These are phyloP conservation scores for Gelatoporia subvermispora DNA, from an alignment of 768 basidiomycete genomes.

Conservation along the genomic window DNA sequence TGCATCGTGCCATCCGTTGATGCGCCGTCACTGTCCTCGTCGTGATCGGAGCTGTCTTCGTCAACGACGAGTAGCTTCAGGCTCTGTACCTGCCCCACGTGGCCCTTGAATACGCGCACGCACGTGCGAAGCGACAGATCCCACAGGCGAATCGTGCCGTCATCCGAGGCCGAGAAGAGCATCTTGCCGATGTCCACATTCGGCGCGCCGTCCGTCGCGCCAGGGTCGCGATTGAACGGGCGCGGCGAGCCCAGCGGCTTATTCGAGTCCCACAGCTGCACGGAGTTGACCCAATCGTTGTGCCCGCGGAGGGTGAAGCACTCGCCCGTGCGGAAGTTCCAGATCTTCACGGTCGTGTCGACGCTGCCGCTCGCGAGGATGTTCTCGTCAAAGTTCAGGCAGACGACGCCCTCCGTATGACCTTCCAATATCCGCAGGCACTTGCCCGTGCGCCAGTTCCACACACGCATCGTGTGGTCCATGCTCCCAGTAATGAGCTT, in stretches of 20 bases:
- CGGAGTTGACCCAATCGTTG: conserved; percentile 93
- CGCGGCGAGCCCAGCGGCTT: conserved; percentile 9
- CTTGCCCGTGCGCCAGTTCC: conserved; percentile 90
- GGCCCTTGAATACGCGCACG: conserved; percentile 79
- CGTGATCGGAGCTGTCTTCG: conserved; percentile 35
- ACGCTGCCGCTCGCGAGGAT: conserved; percentile 90
- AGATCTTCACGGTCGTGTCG: conserved; percentile 91
- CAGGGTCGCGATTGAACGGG: neutral
- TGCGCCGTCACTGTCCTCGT: conserved; percentile 17
- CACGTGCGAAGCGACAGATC: conserved; percentile 79
- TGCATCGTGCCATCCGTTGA: no score
- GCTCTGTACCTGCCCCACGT: conserved; percentile 93
- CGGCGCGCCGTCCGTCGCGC: conserved; percentile 17
- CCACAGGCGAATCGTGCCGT: conserved; percentile 91
- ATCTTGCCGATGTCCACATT: conserved; percentile 83
- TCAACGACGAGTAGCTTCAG: conserved; percentile 73
- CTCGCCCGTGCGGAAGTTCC: conserved; percentile 89
- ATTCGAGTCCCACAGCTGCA: conserved; percentile 83
- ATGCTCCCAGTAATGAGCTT: conserved; percentile 95
- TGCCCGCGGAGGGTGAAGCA: conserved; percentile 94
- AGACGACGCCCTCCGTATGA: conserved; percentile 88
- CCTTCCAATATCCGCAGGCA: conserved; percentile 86
- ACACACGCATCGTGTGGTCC: conserved; percentile 93
- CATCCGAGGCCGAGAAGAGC: conserved; percentile 96
- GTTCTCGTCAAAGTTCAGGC: conserved; percentile 86